phyloP scores from a whole-genome alignment of 1,284 basidiomycete species.

The Boletellus deceptivus region DNA sequence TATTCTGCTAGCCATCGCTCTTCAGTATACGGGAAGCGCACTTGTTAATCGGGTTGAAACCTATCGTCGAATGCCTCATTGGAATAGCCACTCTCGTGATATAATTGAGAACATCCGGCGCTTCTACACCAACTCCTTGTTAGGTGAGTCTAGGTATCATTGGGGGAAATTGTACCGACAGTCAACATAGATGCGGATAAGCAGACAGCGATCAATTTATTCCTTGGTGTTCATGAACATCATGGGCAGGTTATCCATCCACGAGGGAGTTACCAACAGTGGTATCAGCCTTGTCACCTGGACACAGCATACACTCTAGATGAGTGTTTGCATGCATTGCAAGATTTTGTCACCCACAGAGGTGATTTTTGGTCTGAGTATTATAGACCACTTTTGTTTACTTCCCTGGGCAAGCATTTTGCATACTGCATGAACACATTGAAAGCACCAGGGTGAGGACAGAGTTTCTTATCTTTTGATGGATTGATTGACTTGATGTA shows the following conservation, averaged over 20 bases:
- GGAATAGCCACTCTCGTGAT: conserved; percentile 97
- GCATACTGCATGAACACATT: conserved; percentile 85
- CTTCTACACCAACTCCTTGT: conserved; percentile 94
- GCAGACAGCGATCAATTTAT: conserved; percentile 96
- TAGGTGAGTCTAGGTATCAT: conserved; percentile 47
- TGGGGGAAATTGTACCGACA: not conserved
- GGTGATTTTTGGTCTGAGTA: conserved; percentile 89
- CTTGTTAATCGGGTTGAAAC: conserved; percentile 97
- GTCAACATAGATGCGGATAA: conserved; percentile 83
- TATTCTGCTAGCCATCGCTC: conserved; percentile 69
- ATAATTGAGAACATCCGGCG: conserved; percentile 95
- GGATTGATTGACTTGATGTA: conserved; percentile 27
- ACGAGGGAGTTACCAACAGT: conserved; percentile 72
- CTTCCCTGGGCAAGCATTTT: conserved; percentile 80
- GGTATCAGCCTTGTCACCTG: conserved; percentile 77
- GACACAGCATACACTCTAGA: conserved; percentile 57
- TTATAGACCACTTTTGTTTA: conserved; percentile 84
- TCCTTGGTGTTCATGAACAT: conserved; percentile 81
- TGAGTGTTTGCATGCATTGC: conserved; percentile 54
- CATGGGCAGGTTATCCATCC: conserved; percentile 41
- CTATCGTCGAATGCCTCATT: conserved; percentile 93
- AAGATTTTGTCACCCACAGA: conserved; percentile 55
- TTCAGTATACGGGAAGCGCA: conserved; percentile 96
- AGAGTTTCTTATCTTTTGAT: not conserved
- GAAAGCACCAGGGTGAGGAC: conserved; percentile 71